phyloP scores from a whole-genome alignment of 345 rosid genomes.

The Citrus mangshanensis region DNA sequence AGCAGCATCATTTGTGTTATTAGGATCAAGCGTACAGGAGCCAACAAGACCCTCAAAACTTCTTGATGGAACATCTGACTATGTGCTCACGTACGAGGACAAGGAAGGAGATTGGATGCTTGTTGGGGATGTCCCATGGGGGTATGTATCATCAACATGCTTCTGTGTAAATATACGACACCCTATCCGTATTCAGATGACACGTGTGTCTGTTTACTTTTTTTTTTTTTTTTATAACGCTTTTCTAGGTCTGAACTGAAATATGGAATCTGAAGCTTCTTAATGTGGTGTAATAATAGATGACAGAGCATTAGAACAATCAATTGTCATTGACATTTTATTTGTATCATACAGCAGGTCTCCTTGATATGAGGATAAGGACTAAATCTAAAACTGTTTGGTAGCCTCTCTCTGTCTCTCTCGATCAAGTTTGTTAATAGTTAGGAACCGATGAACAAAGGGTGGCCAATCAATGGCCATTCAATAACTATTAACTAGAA shows the following conservation, averaged over 20 bases:
- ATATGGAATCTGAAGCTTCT: not conserved
- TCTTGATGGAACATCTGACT: slow-evolving; percentile 74
- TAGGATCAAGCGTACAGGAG: slow-evolving; percentile 38
- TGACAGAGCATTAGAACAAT: not conserved
- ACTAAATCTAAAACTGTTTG: not conserved
- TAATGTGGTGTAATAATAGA: not conserved
- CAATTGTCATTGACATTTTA: not conserved
- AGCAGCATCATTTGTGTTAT: slow-evolving; percentile 14
- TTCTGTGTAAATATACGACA: not conserved
- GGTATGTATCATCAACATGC: slow-evolving; percentile 39
- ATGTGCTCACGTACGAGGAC: slow-evolving; percentile 85
- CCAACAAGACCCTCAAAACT: slow-evolving; percentile 40
- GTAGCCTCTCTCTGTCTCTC: not conserved
- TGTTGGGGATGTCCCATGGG: slow-evolving; percentile 97
- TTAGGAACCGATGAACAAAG: not conserved
- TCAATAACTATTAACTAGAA: not conserved
- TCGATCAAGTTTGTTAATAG: not conserved
- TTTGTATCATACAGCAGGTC: not conserved
- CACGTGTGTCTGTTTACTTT: not conserved
- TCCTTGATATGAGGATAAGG: not conserved
- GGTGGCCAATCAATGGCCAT: not conserved
- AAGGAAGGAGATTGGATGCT: slow-evolving; percentile 99
- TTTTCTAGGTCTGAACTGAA: not conserved
- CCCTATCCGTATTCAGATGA: not conserved
- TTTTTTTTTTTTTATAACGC: not conserved